phyloP scores from a whole-genome alignment of 352 stramenopile species.

The Globisporangium nunn region DNA sequence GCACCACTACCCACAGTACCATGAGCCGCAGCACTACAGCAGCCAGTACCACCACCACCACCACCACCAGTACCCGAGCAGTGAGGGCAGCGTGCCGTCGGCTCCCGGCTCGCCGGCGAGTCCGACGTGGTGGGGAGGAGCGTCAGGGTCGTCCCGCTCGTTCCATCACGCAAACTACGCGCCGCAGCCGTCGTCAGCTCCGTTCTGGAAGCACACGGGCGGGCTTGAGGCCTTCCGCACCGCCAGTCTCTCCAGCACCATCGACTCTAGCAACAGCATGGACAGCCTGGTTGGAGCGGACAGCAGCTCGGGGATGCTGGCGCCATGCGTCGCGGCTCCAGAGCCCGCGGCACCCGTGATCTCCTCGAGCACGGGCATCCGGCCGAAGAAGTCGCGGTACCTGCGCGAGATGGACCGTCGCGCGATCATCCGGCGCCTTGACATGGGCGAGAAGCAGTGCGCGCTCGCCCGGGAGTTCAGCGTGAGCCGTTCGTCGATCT shows the following conservation, averaged over 20 bases:
- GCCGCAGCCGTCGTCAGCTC: background rate
- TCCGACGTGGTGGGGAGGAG: conserved; percentile 4
- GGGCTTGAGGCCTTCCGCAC: background rate
- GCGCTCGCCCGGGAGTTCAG: conserved; percentile 58
- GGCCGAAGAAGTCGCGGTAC: conserved; percentile 47
- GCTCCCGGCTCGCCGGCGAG: conserved; percentile 4
- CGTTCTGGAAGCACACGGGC: conserved; percentile 7
- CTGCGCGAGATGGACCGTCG: conserved; percentile 61
- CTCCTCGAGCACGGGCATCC: conserved; percentile 2
- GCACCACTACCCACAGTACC: background rate
- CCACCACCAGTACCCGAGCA: background rate
- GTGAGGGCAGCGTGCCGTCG: background rate
- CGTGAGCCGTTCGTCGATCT: conserved; percentile 64
- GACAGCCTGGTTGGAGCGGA: too few species aligned
- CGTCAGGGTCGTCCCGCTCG: background rate
- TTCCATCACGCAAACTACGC: background rate
- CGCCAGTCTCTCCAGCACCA: background rate
- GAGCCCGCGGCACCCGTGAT: background rate
- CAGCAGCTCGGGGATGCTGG: too few species aligned
- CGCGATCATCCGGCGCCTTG: conserved; percentile 46
- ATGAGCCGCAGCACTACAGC: background rate
- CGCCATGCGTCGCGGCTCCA: background rate
- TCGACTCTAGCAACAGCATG: background rate
- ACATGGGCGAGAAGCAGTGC: conserved; percentile 55
- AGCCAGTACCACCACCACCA: too few species aligned